phyloP scores from a whole-genome alignment of 805 yeast species.

The Nakazawaea laoshanensis region DNA sequence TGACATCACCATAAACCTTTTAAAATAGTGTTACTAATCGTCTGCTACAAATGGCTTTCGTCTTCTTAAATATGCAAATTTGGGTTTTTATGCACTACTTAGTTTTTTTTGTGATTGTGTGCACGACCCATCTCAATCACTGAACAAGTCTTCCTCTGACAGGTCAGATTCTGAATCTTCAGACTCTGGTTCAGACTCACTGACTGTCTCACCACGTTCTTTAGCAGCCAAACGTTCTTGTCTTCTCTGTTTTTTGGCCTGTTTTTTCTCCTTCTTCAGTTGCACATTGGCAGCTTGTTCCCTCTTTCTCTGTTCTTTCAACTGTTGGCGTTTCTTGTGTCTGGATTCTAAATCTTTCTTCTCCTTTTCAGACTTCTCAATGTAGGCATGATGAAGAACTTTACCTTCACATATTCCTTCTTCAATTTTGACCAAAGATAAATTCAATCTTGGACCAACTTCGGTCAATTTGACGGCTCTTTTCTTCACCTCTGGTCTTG shows the following conservation, averaged over 20 bases:
- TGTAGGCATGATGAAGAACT: slow-evolving; percentile 71
- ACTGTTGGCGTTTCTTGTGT: slow-evolving; percentile 15
- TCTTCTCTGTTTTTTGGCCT: slow-evolving; percentile 12
- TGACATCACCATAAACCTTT: no score
- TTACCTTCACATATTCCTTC: slow-evolving; percentile 89
- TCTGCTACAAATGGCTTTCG: no score
- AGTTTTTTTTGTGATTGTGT: background rate
- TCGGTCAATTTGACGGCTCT: slow-evolving; percentile 90
- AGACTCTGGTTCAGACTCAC: slow-evolving; percentile 18
- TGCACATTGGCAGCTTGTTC: slow-evolving; percentile 7
- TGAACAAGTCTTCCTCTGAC: slow-evolving; percentile 32
- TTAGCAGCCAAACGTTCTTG: slow-evolving; percentile 18
- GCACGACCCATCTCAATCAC: slow-evolving; percentile 16
- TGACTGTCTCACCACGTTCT: slow-evolving; percentile 22
- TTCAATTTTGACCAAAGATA: slow-evolving; percentile 77
- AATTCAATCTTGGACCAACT: slow-evolving; percentile 81
- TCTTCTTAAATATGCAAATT: no score
- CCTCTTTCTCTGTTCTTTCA: slow-evolving; percentile 17
- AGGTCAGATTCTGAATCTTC: slow-evolving; percentile 38
- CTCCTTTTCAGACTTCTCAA: slow-evolving; percentile 43
- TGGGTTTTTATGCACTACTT: no score
- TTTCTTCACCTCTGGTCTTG: slow-evolving; percentile 31
- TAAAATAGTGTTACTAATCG: no score
- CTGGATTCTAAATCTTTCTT: slow-evolving; percentile 20
- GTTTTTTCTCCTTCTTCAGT: slow-evolving; percentile 16